phyloP scores from a whole-genome alignment of 2,329 filamentous ascomycete species.

The Trichoderma citrinoviride region DNA sequence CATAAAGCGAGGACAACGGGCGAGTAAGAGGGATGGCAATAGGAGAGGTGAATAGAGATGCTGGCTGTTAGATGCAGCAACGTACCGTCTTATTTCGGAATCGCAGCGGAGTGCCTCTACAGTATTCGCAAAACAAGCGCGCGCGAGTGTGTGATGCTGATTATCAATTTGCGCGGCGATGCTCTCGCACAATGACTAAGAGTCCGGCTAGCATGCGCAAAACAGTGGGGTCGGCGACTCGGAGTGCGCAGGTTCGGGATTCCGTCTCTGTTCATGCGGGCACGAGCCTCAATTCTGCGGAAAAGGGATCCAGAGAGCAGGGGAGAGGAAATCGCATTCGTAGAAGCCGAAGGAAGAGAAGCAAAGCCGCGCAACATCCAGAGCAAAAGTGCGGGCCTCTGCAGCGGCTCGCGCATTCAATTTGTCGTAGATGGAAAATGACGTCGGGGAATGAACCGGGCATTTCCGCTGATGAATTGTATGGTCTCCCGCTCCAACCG shows the following conservation, averaged over 20 bases:
- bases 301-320: background rate
- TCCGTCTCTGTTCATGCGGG: background rate
- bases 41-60: background rate
- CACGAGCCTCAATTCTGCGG: background rate
- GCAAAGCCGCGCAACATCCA: background rate
- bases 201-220: background rate
- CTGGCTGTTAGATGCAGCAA: background rate
- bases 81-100: conserved; percentile 13
- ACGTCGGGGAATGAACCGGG: background rate
- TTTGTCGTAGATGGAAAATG: background rate
- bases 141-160: conserved; percentile 17
- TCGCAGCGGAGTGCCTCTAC: background rate
- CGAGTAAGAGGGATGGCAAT: background rate
- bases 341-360: conserved; percentile 6
- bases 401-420: conserved; percentile 2
- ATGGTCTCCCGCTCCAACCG: no score
- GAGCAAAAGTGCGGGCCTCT: background rate
- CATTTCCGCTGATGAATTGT: background rate
- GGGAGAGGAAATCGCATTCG: background rate
- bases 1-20: background rate
- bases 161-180: conserved; percentile 19
- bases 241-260: conserved; percentile 14
- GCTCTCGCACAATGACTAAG: conserved; percentile 17
- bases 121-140: conserved; percentile 16
- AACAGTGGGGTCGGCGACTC: conserved; percentile 11